Conservation (phyloP, 495 filamentous ascomycete genomes). For the Tuber melanosporum region DNA sequence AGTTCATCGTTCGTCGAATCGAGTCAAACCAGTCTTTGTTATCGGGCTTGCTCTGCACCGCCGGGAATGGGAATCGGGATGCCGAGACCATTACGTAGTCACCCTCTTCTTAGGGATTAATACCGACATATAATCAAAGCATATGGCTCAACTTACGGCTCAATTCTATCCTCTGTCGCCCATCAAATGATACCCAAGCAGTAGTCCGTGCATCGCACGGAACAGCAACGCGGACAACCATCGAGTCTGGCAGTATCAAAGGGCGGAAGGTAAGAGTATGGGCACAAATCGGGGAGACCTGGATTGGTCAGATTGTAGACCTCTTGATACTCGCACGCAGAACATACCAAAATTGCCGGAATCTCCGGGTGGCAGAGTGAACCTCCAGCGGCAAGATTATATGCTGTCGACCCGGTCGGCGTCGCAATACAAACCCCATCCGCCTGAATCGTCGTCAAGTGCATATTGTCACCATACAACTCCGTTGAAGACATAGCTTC, state of each 20-base stretch:
- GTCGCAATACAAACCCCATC: slow-evolving; percentile 96
- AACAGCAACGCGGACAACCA: slow-evolving; percentile 80
- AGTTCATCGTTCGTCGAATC: slow-evolving; percentile 78
- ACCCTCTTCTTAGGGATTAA: slow-evolving; percentile 50
- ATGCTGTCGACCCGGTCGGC: slow-evolving; percentile 88
- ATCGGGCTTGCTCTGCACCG: slow-evolving; percentile 61
- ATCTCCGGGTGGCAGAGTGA: slow-evolving; percentile 95
- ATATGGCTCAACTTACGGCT: slow-evolving; percentile 43
- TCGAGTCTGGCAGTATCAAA: slow-evolving; percentile 95
- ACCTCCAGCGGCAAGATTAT: slow-evolving; percentile 90
- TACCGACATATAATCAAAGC: neutral
- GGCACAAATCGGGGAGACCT: slow-evolving; percentile 87
- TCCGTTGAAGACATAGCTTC: slow-evolving; percentile 49
- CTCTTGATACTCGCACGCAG: neutral
- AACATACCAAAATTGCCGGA: slow-evolving; percentile 70
- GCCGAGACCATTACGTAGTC: slow-evolving; percentile 94
- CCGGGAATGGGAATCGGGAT: slow-evolving; percentile 91
- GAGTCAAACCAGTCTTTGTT: slow-evolving; percentile 91
- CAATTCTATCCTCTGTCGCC: slow-evolving; percentile 88
- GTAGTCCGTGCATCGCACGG: slow-evolving; percentile 78
- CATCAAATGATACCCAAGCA: slow-evolving; percentile 93
- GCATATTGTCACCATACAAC: slow-evolving; percentile 85
- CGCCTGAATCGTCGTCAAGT: slow-evolving; percentile 87
- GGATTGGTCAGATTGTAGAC: neutral
- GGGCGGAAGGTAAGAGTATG: slow-evolving; percentile 95